Percentiles rank a stretch among this genome's conserved stretches.
These are phyloP conservation scores for Cantharellus cinnabarinus DNA, from an alignment of 768 basidiomycete species.

Conservation along the genomic window DNA sequence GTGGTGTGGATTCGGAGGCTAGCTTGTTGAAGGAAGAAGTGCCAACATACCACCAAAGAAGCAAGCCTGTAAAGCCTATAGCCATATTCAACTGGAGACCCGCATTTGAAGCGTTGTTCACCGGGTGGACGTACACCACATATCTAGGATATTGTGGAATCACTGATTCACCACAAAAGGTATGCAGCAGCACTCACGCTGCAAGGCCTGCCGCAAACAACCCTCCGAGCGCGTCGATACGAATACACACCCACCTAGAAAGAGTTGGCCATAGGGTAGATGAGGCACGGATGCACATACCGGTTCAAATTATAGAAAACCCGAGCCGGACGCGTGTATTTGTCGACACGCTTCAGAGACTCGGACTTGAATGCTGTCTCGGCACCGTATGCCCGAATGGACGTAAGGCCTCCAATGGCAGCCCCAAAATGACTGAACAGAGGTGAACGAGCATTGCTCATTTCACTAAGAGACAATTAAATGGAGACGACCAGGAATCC, in stretches of 20 bases:
- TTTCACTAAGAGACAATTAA: constrained; percentile 9
- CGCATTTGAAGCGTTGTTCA: constrained; percentile 17
- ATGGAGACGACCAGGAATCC: neutral
- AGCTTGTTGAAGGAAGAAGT: neutral
- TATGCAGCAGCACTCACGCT: constrained; percentile 22
- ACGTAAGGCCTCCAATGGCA: constrained; percentile 12
- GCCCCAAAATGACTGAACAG: constrained; percentile 11
- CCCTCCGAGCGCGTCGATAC: constrained; percentile 39
- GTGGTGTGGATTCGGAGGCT: neutral
- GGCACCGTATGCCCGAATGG: constrained; percentile 21
- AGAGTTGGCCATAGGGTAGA: neutral
- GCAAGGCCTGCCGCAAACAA: constrained; percentile 35
- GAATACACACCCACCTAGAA: constrained; percentile 26
- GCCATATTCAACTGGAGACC: constrained; percentile 26
- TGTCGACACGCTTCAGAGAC: constrained; percentile 29
- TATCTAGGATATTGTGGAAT: neutral
- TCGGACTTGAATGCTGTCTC: constrained; percentile 15
- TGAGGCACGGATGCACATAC: constrained; percentile 9
- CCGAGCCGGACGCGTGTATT: constrained; percentile 26
- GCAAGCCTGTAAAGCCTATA: constrained; percentile 34
- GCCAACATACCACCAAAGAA: constrained; percentile 21
- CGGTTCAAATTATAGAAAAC: constrained; percentile 35
- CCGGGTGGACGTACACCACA: neutral
- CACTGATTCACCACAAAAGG: neutral
- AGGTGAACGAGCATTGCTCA: constrained; percentile 20